phyloP scores from a whole-genome alignment of 2,329 filamentous ascomycete species.

The Aureobasidium melanogenum region DNA sequence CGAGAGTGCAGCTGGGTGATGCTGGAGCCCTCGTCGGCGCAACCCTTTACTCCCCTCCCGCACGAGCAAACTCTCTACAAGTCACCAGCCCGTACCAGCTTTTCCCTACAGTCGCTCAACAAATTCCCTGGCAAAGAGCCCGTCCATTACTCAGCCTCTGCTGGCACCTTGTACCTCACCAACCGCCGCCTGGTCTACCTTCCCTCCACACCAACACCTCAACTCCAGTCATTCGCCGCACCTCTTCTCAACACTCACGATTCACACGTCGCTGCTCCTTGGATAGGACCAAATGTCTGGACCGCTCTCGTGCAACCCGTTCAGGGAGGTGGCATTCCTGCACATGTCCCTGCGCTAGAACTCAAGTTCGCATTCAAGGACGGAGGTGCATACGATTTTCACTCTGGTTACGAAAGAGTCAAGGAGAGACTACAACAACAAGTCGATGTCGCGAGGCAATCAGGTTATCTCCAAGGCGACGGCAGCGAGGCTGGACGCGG shows the following conservation, averaged over 20 bases:
- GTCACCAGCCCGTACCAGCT: slow-evolving; percentile 67
- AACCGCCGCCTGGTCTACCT: slow-evolving; percentile 71
- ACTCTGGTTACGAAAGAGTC: slow-evolving; percentile 70
- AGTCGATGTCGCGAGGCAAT: slow-evolving; percentile 63
- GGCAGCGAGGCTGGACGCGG: slow-evolving; percentile 25
- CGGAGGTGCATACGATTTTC: slow-evolving; percentile 89
- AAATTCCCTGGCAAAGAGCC: slow-evolving; percentile 33
- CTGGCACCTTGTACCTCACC: slow-evolving; percentile 20
- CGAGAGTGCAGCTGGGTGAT: slow-evolving; percentile 68
- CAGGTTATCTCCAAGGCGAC: slow-evolving; percentile 42
- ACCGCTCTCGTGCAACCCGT: slow-evolving; percentile 71
- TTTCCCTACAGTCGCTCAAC: slow-evolving; percentile 64
- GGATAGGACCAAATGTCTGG: slow-evolving; percentile 92
- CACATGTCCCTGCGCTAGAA: slow-evolving; percentile 63
- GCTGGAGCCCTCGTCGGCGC: slow-evolving; percentile 54
- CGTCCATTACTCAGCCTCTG: slow-evolving; percentile 21
- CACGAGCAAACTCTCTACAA: slow-evolving; percentile 75
- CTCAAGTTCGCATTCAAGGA: slow-evolving; percentile 87
- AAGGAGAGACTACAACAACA: slow-evolving; percentile 77
- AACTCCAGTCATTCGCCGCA: slow-evolving; percentile 79
- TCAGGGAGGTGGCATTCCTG: slow-evolving; percentile 71
- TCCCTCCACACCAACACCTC: slow-evolving; percentile 56
- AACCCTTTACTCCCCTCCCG: slow-evolving; percentile 68
- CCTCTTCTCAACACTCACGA: slow-evolving; percentile 84
- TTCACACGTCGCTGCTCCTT: slow-evolving; percentile 75